These are phyloP conservation scores for Boeremia lycopersici DNA, from an alignment of 2,329 filamentous ascomycete species.

Conservation along the genomic window DNA sequence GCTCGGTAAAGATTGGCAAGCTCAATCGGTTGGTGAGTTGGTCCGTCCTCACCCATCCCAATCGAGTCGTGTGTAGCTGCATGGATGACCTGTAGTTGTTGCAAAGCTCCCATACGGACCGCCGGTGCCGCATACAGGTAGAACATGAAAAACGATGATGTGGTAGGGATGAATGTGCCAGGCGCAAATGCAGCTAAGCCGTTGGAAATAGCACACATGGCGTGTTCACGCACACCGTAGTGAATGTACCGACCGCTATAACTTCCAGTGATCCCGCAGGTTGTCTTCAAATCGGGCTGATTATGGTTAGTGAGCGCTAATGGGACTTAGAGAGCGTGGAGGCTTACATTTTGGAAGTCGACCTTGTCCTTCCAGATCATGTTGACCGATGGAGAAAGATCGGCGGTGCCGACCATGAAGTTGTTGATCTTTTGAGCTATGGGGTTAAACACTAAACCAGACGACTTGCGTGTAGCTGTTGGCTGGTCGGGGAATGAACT, in stretches of 20 bases:
- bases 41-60: conserved; percentile 65
- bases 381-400: conserved; percentile 59
- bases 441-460: conserved; percentile 59
- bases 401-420: conserved; percentile 78
- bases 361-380: conserved; percentile 61
- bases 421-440: conserved; percentile 81
- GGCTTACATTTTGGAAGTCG: conserved; percentile 58
- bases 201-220: conserved; percentile 52
- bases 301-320: conserved; percentile 16
- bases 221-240: conserved; percentile 47
- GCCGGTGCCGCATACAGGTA: conserved; percentile 65
- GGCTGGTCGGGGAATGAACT: conserved; percentile 55
- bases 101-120: conserved; percentile 65
- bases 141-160: conserved; percentile 69
- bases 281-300: conserved; percentile 38
- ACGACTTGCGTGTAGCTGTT: conserved; percentile 59
- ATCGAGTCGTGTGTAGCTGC: conserved; percentile 64
- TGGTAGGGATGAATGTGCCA: conserved; percentile 52
- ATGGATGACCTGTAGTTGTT: conserved; percentile 63
- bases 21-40: conserved; percentile 67
- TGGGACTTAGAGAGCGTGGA: background rate
- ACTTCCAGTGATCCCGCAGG: conserved; percentile 61
- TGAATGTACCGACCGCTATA: conserved; percentile 60
- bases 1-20: conserved; percentile 63
- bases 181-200: conserved; percentile 62